A percentile compares a stretch with the other conserved stretches of the same genome.
phyloP scores from a whole-genome alignment of 139 green algal species.

The Coelastrella sp. region DNA sequence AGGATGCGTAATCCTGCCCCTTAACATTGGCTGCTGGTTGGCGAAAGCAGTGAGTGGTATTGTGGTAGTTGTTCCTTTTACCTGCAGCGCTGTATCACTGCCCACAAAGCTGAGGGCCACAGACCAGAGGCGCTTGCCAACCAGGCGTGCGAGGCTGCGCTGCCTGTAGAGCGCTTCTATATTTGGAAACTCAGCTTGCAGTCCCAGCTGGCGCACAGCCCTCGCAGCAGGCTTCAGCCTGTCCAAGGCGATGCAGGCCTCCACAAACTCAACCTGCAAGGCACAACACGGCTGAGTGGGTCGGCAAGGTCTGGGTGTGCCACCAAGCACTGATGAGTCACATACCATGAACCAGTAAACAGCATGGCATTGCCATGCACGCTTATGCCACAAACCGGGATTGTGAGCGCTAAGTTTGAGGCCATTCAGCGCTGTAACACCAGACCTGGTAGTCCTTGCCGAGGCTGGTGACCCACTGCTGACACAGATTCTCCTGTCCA shows the following conservation, averaged over 20 bases:
- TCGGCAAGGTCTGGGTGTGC: background rate
- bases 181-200: slow-evolving; percentile 61
- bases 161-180: slow-evolving; percentile 64
- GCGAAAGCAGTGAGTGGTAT: too few species aligned
- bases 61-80: background rate
- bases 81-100: slow-evolving; percentile 56
- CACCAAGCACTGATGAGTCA: too few species aligned
- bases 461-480: slow-evolving; percentile 63
- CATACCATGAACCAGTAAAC: too few species aligned
- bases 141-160: slow-evolving; percentile 61
- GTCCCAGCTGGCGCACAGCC: slow-evolving; percentile 53
- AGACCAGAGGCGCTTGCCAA: slow-evolving; percentile 65
- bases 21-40: too few species aligned
- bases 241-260: slow-evolving; percentile 59
- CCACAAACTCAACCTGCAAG: slow-evolving; percentile 58
- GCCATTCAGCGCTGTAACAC: too few species aligned
- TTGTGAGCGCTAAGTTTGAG: too few species aligned
- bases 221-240: slow-evolving; percentile 67
- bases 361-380: too few species aligned
- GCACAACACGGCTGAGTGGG: background rate
- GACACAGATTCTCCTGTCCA: slow-evolving; percentile 60
- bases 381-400: too few species aligned
- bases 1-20: too few species aligned
- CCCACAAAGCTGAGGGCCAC: slow-evolving; percentile 67
- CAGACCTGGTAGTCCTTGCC: slow-evolving; percentile 56